Evolutionary conservation across 768 basidiomycete genomes (phyloP), one percentile per base, ranked within the genome.

Genomic region (Lentinus brumalis): DNA sequence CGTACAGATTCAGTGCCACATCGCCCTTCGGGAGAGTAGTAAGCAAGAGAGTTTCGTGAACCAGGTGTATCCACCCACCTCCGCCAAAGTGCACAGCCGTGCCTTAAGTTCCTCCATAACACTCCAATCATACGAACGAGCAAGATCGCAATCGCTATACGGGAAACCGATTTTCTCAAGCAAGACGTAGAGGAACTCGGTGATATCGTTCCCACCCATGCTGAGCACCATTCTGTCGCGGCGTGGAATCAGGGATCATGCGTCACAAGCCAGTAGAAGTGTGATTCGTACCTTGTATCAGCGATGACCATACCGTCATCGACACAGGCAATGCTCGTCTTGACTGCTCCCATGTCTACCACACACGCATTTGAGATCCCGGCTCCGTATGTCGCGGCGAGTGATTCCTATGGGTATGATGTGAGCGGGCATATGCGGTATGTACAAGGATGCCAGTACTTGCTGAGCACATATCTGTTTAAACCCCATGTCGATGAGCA

Each of bases 331-430:
- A 99, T 85, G 60, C 85, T 93, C 1, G 92, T 94, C 57, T 81
- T 85, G 15, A 79, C 81, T 12, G 96, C 91, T 3, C 97, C 97
- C 53, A 98, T 88, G 72, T 99, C 94, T 39, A 99, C 91, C 5
- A 99, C 92, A 69, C 97, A 98, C 11, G 96, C 97, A 67, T 87
- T 91, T 0, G 93, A 93, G 53, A 98, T 87, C 7, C 96, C 96
- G 7, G 96, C 95, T 21, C 96, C 96, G 71, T 96, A 98, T 0
- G 94, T 94, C 4, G 96, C 94, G 38, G 92, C 91, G 42, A 96
- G 79, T 4, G 94, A 90, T 79, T 97, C 96, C 93, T 97, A 53
- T 56, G 31, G 58, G 11, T 14, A 18, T 39, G 21, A 5, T 16
- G 42, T 55, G 8, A 54, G 39, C n/a, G 29, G 10, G 5, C 2